Conservation (phyloP, 2,329 filamentous ascomycete species). For the Aspergillus carbonarius region DNA sequence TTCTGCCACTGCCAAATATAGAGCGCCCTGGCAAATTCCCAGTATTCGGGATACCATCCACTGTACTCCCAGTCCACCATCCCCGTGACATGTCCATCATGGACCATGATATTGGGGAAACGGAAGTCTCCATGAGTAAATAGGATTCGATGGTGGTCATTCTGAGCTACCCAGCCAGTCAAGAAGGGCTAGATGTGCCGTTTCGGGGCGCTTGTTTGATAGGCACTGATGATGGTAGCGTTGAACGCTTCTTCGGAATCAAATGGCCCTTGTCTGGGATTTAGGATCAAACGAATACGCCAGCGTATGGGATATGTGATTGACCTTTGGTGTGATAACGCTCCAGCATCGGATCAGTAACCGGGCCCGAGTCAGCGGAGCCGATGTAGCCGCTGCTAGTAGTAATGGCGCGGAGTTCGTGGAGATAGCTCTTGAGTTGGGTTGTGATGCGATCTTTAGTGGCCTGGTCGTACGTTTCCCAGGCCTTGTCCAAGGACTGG, state of each 20-base stretch:
- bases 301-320: not conserved
- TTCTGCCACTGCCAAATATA: not conserved
- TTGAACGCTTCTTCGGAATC: slow-evolving; percentile 25
- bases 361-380: slow-evolving; percentile 14
- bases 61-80: not conserved
- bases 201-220: slow-evolving; percentile 15
- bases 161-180: slow-evolving; percentile 14
- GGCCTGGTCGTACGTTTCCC: slow-evolving; percentile 8
- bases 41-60: not conserved
- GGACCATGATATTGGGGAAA: not conserved
- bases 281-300: not conserved
- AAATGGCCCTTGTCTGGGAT: slow-evolving; percentile 22
- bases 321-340: slow-evolving; percentile 6
- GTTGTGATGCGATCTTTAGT: slow-evolving; percentile 9
- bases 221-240: slow-evolving; percentile 24
- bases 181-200: slow-evolving; percentile 18
- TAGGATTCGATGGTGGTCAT: slow-evolving; percentile 21
- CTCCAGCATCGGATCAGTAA: slow-evolving; percentile 15
- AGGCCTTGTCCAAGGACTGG: slow-evolving; percentile 12
- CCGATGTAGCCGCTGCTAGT: slow-evolving; percentile 17
- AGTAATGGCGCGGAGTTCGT: slow-evolving; percentile 12
- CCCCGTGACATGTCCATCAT: not conserved
- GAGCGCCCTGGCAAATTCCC: not conserved
- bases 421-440: slow-evolving; percentile 14
- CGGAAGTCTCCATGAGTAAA: slow-evolving; percentile 3